Evolutionary conservation across 306 rosid species (phyloP).

Genomic region (Dalbergia cochinchinensis): DNA sequence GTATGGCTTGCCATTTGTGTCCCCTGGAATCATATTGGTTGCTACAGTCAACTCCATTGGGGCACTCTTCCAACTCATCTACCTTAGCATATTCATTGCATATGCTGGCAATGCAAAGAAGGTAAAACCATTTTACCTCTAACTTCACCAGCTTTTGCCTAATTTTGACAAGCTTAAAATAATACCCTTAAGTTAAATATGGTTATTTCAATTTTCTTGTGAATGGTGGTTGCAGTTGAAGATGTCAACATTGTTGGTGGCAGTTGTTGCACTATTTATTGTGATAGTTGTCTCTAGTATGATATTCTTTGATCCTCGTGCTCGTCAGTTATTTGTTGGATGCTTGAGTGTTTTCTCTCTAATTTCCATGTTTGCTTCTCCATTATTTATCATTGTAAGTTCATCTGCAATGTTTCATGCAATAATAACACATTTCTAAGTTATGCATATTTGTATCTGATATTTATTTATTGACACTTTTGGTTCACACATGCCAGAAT

Average conservation of each 20-base stretch:
- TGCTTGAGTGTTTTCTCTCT: constrained; percentile 52
- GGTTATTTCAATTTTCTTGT: background rate
- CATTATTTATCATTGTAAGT: constrained; percentile 56
- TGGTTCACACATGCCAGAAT: constrained; percentile 38
- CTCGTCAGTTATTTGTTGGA: constrained; percentile 48
- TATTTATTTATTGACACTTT: background rate
- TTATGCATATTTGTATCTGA: background rate
- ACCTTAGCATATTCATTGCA: constrained; percentile 44
- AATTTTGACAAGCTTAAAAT: background rate
- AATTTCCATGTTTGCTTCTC: constrained; percentile 60
- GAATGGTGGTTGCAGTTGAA: constrained; percentile 45
- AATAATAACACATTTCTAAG: background rate
- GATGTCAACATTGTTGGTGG: constrained; percentile 49
- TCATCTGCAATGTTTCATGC: background rate
- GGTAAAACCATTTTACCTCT: constrained; percentile 11
- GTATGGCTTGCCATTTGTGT: constrained; percentile 47
- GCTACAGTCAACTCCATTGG: constrained; percentile 57
- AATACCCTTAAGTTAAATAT: background rate
- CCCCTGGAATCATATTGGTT: constrained; percentile 47
- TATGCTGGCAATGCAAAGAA: constrained; percentile 38
- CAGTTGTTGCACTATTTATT: constrained; percentile 35
- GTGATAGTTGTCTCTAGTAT: constrained; percentile 42
- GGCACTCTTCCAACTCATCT: constrained; percentile 50
- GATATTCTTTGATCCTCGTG: constrained; percentile 24
- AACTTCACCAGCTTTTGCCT: background rate